Evolutionary conservation across 495 filamentous ascomycete genomes (phyloP).

Genomic region (Daldinia grandis): DNA sequence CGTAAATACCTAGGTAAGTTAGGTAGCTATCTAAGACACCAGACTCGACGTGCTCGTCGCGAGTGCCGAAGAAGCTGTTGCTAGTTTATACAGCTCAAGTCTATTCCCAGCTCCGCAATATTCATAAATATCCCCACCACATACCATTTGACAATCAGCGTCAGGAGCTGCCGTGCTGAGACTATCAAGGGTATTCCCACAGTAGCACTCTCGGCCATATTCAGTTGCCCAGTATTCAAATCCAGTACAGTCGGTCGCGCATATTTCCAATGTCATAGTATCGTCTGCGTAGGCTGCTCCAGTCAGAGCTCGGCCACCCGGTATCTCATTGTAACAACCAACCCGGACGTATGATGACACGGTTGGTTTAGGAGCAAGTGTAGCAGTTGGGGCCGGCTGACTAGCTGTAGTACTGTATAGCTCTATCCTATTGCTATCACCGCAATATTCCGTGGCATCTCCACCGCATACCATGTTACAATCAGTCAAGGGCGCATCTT

Average conservation of each 20-base stretch:
- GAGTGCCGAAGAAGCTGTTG: constrained; percentile 4
- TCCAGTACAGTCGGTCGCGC: constrained; percentile 42
- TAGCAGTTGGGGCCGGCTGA: constrained; percentile 43
- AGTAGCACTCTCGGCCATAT: constrained; percentile 52
- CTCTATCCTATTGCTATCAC: constrained; percentile 55
- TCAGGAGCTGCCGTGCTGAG: constrained; percentile 42
- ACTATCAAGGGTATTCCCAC: constrained; percentile 47
- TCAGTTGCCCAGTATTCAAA: constrained; percentile 50
- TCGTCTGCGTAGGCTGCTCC: constrained; percentile 44
- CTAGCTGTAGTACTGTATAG: constrained; percentile 55
- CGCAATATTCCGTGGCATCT: constrained; percentile 54
- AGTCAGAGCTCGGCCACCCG: constrained; percentile 51
- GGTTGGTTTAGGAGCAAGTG: constrained; percentile 49
- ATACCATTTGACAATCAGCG: constrained; percentile 49
- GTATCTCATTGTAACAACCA: constrained; percentile 58
- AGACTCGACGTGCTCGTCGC: constrained; percentile 3
- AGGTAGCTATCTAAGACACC: constrained; percentile 21
- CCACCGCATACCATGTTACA: constrained; percentile 62
- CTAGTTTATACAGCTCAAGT: constrained; percentile 46
- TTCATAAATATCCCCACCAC: constrained; percentile 43
- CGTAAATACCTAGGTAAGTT: constrained; percentile 53
- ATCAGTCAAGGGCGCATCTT: constrained; percentile 50
- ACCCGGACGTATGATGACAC: constrained; percentile 44
- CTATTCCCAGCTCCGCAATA: constrained; percentile 50
- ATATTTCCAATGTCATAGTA: constrained; percentile 49